Base-by-base conservation (phyloP, 495 filamentous ascomycete species). In the Penicillium simplicissimum region DNA sequence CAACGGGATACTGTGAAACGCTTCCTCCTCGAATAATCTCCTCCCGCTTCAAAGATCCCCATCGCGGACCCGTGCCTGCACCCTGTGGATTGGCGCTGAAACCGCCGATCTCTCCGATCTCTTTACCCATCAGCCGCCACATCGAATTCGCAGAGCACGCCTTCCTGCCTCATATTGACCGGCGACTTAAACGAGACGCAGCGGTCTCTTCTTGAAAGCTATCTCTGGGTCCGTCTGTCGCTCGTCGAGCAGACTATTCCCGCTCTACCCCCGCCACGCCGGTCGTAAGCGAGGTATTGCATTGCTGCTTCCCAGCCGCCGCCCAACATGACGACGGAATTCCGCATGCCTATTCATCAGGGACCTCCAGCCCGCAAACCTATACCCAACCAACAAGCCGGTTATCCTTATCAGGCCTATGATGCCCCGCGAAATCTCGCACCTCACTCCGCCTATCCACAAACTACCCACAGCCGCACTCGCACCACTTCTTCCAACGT, bases 401-500 rank as follows among this genome's bases (percentile, higher is more conserved):
- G 63, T n/a, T 71, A 71, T 49, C 57, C 68, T 28, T 75, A 72
- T 48, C 75, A 74, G 59, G n/a, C 65, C 17, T 76, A 77, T 58
- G 69, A 73, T 58, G 64, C 62, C 37, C 70, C 69, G 10, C 68
- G 72, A 42, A 64, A 66, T 33, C 62, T 75, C 48, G 65, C 67
- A 33, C 73, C 70, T 54, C 73, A 76, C 59, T 67, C 71, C 19
- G 68, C 69, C 28, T 48, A 58, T 35, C 64, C 72, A 28, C 66
- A 67, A 51, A 73, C 71, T 51, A 68, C 71, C 38, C 71, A 68
- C 82, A 88, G 72, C 77, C 81, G 84, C 51, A 81, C 79, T 56
- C 79, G 85, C 59, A 87, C 85, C 14, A 84, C 85, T 10, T 88
- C 86, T 15, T 88, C 87, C 25, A 82, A 79, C 66, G 79, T 76